These are phyloP conservation scores for Tetracentron sinense DNA, from an alignment of 164 flowering plant species.

Conservation along the genomic window DNA sequence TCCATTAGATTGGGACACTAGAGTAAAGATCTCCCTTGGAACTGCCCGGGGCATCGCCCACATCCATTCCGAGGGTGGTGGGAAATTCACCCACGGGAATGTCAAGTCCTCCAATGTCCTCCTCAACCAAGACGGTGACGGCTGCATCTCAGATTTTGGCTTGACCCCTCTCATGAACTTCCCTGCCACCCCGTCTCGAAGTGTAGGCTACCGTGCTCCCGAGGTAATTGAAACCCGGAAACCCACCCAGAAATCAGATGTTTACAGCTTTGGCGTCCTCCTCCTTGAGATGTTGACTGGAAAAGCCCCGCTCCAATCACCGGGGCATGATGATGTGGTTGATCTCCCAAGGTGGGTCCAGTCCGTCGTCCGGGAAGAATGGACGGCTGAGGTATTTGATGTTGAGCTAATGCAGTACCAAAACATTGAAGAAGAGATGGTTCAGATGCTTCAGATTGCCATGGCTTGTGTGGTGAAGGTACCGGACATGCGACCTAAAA, in stretches of 20 bases:
- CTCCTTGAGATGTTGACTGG: constrained; percentile 69
- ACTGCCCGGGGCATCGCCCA: constrained; percentile 57
- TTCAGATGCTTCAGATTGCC: constrained; percentile 68
- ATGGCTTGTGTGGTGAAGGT: constrained; percentile 40
- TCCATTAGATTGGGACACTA: constrained; percentile 62
- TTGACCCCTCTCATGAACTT: constrained; percentile 42
- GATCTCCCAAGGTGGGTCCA: constrained; percentile 71
- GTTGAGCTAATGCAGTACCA: constrained; percentile 46
- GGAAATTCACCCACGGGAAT: constrained; percentile 59
- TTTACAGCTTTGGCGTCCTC: constrained; percentile 70
- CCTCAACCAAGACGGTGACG: constrained; percentile 37
- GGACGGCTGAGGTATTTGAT: constrained; percentile 81
- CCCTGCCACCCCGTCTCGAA: constrained; percentile 33
- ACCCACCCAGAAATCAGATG: constrained; percentile 52
- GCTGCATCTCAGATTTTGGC: constrained; percentile 56
- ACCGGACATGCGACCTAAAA: constrained; percentile 31
- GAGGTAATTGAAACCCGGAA: constrained; percentile 48
- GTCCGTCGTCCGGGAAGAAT: constrained; percentile 65
- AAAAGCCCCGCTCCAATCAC: constrained; percentile 42
- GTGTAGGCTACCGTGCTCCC: constrained; percentile 56
- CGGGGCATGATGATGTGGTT: constrained; percentile 40
- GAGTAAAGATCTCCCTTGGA: constrained; percentile 52
- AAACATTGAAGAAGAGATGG: constrained; percentile 59
- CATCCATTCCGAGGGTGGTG: constrained; percentile 48
- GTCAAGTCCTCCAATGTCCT: constrained; percentile 69